Evolutionary conservation across 1,139 yeast species (phyloP), one percentile per base, ranked within the genome.

Genomic region (Hyphopichia fennica): DNA sequence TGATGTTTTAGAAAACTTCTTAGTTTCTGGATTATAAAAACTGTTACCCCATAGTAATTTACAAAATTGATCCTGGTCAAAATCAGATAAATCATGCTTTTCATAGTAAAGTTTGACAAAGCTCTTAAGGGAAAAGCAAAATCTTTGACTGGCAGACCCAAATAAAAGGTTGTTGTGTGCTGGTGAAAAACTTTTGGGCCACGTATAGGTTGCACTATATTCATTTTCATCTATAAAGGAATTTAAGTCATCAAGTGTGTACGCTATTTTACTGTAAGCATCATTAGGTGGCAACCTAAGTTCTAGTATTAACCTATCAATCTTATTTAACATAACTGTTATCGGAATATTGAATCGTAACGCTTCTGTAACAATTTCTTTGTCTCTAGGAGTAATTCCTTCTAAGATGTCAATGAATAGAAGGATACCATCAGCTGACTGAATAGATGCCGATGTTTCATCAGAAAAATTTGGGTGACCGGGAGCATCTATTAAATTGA

Each of bases 401-500:
- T 91, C 96, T 1, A 89, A 83, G 1, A 77, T 84, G 61, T 95
- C 99, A n/a, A 93, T 69, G 1, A 89, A 86, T 1, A 91, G 61
- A 0, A 84, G 67, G 0, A 78, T 79, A 2, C 85, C 82, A 49
- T 93, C 98, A 0, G 77, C 77, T 1, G 82, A 69, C 25, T 79
- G 62, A 17, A 84, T 60, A 0, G 86, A 77, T 0, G 81, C 74
- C 0, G 80, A 72, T 3, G 81, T 67, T 53, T 93, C 98, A 56
- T 88, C 96, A 27, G 74, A 63, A 57, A 93, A 93, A 54, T 89
- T 84, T 1, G 79, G 77, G 62, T 93, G 98, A 0, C 99, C 99
- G 0, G 99, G 99, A 0, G 96, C 74, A 54, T 95, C 99, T 1
- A 89, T 49, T 3, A 90, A 51, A 53, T 86, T 88, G 23, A 84